Base-by-base conservation (phyloP, 805 yeast species). In the Zygosaccharomyces kombuchaensis region DNA sequence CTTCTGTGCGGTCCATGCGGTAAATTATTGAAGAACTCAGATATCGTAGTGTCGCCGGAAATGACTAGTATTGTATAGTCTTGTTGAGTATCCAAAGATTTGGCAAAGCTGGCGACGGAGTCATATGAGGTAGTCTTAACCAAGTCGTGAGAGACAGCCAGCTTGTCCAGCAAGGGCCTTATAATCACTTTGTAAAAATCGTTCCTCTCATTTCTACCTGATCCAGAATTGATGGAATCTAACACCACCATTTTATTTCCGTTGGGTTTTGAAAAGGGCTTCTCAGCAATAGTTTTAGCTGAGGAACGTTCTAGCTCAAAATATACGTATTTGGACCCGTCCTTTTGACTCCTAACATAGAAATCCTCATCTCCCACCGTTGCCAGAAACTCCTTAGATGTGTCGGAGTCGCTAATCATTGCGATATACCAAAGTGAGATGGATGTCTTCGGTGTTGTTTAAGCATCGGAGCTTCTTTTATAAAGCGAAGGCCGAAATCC, bases 41-140 rank as follows among this genome's bases (percentile, higher is more conserved):
- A 79, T 4, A 87, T 68, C 1, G 95, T 81, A 0, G 96, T 89
- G 59, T 90, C 97, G 2, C 97, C 97, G 31, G 95, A 84, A 7
- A 90, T 63, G 29, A 89, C 67, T 2, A 86, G 59, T 8, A 84
- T 66, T 0, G 84, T 75, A 19, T 70, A 58, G 9, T 49, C 37
- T 8, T 46, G 27, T 0, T 54, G 43, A 0, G 41, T 29, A n/a
- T 58, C 52, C 6, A 77, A 49, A 0, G 46, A 4, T 9, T 45
- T 26, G 0, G 80, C 78, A 50, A 71, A 65, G n/a, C 70, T 59
- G 1, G 55, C 39, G 6, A 81, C 72, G 1, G 76, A 64, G n/a
- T 58, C 44, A 1, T 61, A 47, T 4, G 72, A 57, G 0, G 57
- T 54, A 0, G 89, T 81, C 35, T 60, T 59, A n/a, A 75, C 14